These are phyloP conservation scores for Przewalskia tangutica DNA, from an alignment of 257 asterid species.

Conservation along the genomic window DNA sequence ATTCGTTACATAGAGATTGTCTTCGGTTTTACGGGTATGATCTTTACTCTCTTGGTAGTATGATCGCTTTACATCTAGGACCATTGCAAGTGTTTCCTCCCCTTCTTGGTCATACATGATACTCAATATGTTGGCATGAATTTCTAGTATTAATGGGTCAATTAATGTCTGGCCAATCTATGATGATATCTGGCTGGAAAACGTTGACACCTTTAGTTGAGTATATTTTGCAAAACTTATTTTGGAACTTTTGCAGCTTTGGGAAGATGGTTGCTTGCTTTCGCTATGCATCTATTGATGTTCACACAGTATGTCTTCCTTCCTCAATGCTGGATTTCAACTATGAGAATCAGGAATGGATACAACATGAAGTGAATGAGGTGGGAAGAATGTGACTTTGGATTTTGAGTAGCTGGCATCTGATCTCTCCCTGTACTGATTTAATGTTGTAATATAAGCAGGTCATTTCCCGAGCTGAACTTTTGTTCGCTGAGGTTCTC, in stretches of 20 bases:
- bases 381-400: conserved; percentile 23
- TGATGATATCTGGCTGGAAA: neutral
- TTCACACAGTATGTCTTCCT: conserved; percentile 86
- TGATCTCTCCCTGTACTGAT: conserved; percentile 1
- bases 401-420: conserved; percentile 9
- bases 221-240: neutral
- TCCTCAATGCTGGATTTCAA: conserved; percentile 78
- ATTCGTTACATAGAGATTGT: conserved; percentile 91
- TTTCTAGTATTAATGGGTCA: neutral
- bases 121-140: neutral
- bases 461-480: conserved; percentile 74
- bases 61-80: neutral
- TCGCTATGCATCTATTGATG: conserved; percentile 97
- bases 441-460: conserved; percentile 24
- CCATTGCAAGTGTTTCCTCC: neutral
- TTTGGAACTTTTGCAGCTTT: conserved; percentile 38
- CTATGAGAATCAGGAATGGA: conserved; percentile 78
- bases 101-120: neutral
- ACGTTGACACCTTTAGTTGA: neutral
- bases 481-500: conserved; percentile 72
- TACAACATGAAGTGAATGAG: conserved; percentile 64
- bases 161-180: neutral
- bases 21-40: conserved; percentile 93
- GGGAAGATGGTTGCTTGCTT: conserved; percentile 99
- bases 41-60: conserved; percentile 11